Evolutionary conservation across 805 yeast species (phyloP).

Genomic region (Grigorovia humatica): DNA sequence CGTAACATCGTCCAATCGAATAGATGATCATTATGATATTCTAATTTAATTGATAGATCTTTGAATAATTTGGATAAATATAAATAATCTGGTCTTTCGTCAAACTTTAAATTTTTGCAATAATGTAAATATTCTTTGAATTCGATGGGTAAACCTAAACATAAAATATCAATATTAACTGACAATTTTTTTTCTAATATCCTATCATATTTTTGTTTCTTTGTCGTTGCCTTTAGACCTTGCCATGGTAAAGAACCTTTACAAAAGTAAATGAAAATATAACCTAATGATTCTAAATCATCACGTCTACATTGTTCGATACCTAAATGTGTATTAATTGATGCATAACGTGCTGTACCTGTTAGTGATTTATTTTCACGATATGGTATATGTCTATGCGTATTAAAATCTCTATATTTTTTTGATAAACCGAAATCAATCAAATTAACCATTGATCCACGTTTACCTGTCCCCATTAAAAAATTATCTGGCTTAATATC

Average conservation of each 20-base stretch:
- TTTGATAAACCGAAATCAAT: conserved; percentile 93
- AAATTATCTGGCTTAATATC: conserved; percentile 85
- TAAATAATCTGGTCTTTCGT: conserved; percentile 92
- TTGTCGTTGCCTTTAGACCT: conserved; percentile 95
- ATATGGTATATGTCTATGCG: conserved; percentile 92
- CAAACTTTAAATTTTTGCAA: conserved; percentile 85
- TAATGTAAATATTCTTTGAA: conserved; percentile 83
- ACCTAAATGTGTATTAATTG: conserved; percentile 92
- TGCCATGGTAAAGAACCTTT: conserved; percentile 98
- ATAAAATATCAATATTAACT: conserved; percentile 79
- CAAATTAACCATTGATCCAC: conserved; percentile 92
- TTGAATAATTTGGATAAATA: conserved; percentile 84
- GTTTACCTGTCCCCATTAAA: conserved; percentile 78
- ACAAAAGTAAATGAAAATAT: conserved; percentile 88
- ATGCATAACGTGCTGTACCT: conserved; percentile 97
- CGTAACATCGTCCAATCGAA: conserved; percentile 87
- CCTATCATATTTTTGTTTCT: conserved; percentile 93
- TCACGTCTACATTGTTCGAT: conserved; percentile 96
- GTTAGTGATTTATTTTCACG: conserved; percentile 94
- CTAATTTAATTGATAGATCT: conserved; percentile 81
- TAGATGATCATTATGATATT: conserved; percentile 86
- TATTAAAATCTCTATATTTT: conserved; percentile 88
- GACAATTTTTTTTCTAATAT: conserved; percentile 94
- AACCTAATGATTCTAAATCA: conserved; percentile 90
- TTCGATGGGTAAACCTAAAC: conserved; percentile 88